These are phyloP conservation scores for Talaromyces sp. DNA, from an alignment of 2,329 filamentous ascomycete species.

Conservation along the genomic window DNA sequence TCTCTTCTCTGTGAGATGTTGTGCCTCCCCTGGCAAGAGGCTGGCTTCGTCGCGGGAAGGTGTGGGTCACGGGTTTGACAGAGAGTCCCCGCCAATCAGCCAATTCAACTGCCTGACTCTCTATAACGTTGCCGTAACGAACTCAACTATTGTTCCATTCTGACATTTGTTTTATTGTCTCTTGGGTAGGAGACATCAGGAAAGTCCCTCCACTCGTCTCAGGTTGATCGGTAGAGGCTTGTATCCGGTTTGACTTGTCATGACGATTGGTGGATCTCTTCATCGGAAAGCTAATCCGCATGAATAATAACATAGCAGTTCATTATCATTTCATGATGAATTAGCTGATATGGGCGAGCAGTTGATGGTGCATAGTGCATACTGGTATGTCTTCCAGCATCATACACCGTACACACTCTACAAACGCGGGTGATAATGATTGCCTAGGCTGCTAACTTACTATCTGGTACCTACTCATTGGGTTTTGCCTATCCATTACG, in stretches of 20 bases:
- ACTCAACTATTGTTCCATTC: neutral
- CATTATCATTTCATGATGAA: neutral
- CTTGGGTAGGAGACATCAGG: neutral
- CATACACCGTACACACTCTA: neutral
- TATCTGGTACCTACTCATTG: neutral
- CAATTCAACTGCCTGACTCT: neutral
- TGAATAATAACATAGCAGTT: neutral
- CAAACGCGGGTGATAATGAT: neutral
- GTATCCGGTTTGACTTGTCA: too few relatives aligned
- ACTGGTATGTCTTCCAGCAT: neutral
- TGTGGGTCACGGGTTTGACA: constrained; percentile 14
- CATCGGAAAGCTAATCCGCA: neutral
- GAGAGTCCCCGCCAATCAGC: constrained; percentile 5
- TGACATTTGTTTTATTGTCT: neutral
- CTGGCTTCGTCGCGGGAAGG: constrained; percentile 5
- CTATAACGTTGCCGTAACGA: neutral
- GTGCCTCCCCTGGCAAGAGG: constrained; percentile 11
- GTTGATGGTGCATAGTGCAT: too few relatives aligned
- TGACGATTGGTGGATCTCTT: neutral
- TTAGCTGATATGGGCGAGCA: too few relatives aligned
- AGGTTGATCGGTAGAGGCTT: neutral
- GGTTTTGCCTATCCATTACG: too few relatives aligned
- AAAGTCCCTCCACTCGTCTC: neutral
- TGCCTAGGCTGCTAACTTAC: neutral
- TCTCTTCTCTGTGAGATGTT: neutral